Evolutionary conservation across 2,329 filamentous ascomycete species (phyloP).

Genomic region (Fusarium papillatum): DNA sequence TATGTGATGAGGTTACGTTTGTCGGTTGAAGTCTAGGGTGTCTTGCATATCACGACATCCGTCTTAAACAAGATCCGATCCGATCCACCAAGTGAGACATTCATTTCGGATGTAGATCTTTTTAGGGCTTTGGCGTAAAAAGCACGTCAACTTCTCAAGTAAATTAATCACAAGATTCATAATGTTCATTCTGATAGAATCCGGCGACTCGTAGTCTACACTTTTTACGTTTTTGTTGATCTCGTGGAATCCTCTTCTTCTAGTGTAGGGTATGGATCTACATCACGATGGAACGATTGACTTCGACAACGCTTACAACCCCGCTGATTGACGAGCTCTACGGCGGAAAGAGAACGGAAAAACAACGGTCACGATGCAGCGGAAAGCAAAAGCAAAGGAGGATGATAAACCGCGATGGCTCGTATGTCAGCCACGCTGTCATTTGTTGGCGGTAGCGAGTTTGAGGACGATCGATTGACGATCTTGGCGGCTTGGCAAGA

Average conservation of each 20-base stretch:
- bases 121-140: not conserved
- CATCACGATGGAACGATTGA: not conserved
- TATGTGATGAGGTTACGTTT: not conserved
- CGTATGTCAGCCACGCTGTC: conserved; percentile 1
- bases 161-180: not conserved
- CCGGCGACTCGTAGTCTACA: not conserved
- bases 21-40: not conserved
- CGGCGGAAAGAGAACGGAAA: conserved; percentile 12
- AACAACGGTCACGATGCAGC: conserved; percentile 5
- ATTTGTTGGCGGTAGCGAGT: conserved; percentile 11
- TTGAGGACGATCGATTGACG: conserved; percentile 10
- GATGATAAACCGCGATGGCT: conserved; percentile 19
- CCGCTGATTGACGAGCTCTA: not conserved
- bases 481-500: conserved; percentile 30
- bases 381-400: not conserved
- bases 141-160: not conserved
- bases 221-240: not conserved
- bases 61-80: not conserved
- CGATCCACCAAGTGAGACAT: not conserved
- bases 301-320: not conserved
- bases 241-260: not conserved
- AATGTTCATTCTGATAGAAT: not conserved
- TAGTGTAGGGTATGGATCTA: not conserved
- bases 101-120: not conserved
- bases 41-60: not conserved